Conservation (phyloP, 352 stramenopile species). For the Hyaloperonospora brassicae region DNA sequence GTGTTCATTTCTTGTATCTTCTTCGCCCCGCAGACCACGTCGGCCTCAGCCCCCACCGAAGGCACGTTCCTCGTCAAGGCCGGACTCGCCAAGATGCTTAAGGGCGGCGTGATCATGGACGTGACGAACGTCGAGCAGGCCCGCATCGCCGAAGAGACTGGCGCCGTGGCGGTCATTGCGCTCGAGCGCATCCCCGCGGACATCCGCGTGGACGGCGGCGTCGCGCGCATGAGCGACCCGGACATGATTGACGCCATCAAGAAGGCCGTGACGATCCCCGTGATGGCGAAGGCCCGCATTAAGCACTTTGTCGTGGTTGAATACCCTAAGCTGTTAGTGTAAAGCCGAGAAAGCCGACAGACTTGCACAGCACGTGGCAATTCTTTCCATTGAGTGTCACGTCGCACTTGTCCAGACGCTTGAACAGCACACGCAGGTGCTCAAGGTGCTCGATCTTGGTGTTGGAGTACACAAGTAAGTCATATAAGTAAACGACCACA, state of each 20-base stretch:
- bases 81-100: constrained; percentile 97
- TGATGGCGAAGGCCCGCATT: constrained; percentile 98
- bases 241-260: constrained; percentile 98
- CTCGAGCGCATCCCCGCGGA: constrained; percentile 97
- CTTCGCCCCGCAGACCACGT: constrained; percentile 27
- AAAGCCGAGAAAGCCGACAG: not conserved
- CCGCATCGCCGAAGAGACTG: constrained; percentile 95
- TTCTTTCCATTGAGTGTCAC: not conserved
- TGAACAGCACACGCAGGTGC: not conserved
- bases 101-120: constrained; percentile 98
- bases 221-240: constrained; percentile 96
- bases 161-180: constrained; percentile 97
- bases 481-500: not conserved
- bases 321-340: not conserved
- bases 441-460: not conserved
- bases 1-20: not conserved
- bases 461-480: not conserved
- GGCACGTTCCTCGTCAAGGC: constrained; percentile 91
- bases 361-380: too few species aligned
- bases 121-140: constrained; percentile 89
- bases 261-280: constrained; percentile 96
- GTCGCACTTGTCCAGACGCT: not conserved
- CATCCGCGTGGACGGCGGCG: constrained; percentile 93
- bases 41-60: constrained; percentile 38
- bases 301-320: constrained; percentile 89